Conservation (phyloP, 2,329 filamentous ascomycete species). For the Nothopassalora personata region DNA sequence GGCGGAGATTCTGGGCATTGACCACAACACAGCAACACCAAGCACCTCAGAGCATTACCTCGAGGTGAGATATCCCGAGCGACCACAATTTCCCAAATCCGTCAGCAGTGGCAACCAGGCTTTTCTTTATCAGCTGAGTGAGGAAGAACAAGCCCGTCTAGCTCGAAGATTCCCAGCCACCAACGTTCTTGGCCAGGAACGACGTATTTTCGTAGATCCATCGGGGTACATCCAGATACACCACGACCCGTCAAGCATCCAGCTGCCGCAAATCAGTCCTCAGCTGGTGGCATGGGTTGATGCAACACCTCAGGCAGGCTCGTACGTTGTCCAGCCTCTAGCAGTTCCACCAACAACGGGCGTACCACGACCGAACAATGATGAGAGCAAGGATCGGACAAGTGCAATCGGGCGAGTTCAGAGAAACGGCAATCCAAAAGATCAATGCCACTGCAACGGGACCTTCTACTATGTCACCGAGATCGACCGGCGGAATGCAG, state of each 20-base stretch:
- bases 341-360: background rate
- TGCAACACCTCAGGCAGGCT: background rate
- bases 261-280: background rate
- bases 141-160: background rate
- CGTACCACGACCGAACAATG: background rate
- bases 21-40: background rate
- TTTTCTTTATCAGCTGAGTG: background rate
- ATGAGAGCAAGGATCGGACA: too few species aligned
- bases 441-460: background rate
- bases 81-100: background rate
- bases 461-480: background rate
- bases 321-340: background rate
- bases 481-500: background rate
- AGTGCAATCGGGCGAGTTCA: too few species aligned
- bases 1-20: background rate
- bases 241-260: background rate
- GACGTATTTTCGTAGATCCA: background rate
- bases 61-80: background rate
- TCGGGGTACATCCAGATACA: background rate
- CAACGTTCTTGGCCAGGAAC: background rate
- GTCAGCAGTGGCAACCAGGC: too few species aligned
- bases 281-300: background rate
- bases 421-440: background rate
- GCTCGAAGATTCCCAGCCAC: conserved; percentile 2
- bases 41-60: background rate